A percentile compares a stretch with the other conserved stretches of the same genome.
Evolutionary conservation across 2,329 filamentous ascomycete species (phyloP).

Genomic region (Scedosporium apiospermum): DNA sequence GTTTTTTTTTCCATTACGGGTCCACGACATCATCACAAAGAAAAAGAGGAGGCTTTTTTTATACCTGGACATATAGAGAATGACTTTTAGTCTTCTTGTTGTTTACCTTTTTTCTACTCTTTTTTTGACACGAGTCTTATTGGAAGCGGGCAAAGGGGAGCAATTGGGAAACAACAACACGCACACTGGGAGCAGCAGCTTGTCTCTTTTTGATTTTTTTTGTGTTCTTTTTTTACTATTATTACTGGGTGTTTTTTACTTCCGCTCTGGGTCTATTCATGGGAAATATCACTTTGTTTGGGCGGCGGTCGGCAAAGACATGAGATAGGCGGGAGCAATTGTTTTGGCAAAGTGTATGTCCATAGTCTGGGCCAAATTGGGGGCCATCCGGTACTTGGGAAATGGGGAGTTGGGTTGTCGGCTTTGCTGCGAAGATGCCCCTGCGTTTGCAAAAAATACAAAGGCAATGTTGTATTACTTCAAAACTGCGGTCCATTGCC

Average conservation of each 20-base stretch:
- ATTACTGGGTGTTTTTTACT: neutral
- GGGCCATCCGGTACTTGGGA: neutral
- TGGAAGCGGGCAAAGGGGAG: constrained; percentile 4
- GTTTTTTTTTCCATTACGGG: constrained; percentile 3
- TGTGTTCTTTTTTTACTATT: neutral
- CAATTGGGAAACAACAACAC: neutral
- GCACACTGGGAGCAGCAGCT: neutral
- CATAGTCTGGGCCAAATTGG: constrained; percentile 1
- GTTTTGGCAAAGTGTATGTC: constrained; percentile 1
- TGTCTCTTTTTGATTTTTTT: constrained; percentile 4
- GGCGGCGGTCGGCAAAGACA: neutral
- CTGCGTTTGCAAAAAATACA: neutral
- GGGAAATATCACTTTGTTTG: constrained; percentile 4
- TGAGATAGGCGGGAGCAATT: constrained; percentile 1
- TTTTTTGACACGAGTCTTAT: neutral
- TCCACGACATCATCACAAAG: constrained; percentile 1
- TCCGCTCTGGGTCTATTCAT: constrained; percentile 1
- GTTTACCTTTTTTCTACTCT: neutral
- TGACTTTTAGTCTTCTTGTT: constrained; percentile 3
- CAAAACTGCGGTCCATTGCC: neutral
- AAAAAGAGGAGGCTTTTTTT: neutral
- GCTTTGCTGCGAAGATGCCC: constrained; percentile 1
- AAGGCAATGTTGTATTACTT: neutral
- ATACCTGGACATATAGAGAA: constrained; percentile 5
- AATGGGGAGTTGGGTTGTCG: neutral